Evolutionary conservation across 2,329 filamentous ascomycete genomes (phyloP).

Genomic region (Hymenoscyphus fraxineus): DNA sequence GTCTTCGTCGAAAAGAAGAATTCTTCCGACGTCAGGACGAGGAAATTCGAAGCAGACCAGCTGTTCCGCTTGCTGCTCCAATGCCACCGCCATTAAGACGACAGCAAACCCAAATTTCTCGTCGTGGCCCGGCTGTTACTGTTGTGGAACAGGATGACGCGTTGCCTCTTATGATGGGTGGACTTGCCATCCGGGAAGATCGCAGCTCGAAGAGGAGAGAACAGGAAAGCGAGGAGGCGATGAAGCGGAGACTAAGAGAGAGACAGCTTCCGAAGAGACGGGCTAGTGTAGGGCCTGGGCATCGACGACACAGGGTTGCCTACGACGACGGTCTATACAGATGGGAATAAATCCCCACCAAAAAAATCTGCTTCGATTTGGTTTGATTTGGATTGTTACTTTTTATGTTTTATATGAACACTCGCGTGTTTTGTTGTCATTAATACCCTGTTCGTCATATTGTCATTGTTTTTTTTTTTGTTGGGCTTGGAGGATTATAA

Average conservation of each 20-base stretch:
- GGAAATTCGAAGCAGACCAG: constrained; percentile 30
- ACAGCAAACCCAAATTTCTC: not conserved
- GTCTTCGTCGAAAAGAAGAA: constrained; percentile 18
- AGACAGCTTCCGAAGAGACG: constrained; percentile 24
- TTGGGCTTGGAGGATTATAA: not conserved
- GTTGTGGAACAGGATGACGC: constrained; percentile 23
- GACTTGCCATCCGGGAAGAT: constrained; percentile 12
- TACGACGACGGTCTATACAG: constrained; percentile 33
- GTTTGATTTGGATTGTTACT: not conserved
- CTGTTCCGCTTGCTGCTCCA: constrained; percentile 22
- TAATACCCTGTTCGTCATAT: not conserved
- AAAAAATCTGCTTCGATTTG: not conserved
- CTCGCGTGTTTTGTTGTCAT: not conserved
- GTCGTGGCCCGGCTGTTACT: constrained; percentile 25
- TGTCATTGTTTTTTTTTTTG: not conserved
- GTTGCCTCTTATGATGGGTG: constrained; percentile 22
- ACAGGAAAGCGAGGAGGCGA: constrained; percentile 22
- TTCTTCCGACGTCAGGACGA: constrained; percentile 29
- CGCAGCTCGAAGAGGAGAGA: constrained; percentile 5
- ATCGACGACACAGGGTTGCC: constrained; percentile 26
- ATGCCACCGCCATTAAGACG: constrained; percentile 10
- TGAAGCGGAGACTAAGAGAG: constrained; percentile 25
- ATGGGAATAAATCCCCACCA: constrained; percentile 23
- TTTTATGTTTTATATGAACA: not conserved
- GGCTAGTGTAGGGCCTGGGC: constrained; percentile 26